phyloP scores from a whole-genome alignment of 1,284 basidiomycete species.

The Singerocomus rubriflavus region DNA sequence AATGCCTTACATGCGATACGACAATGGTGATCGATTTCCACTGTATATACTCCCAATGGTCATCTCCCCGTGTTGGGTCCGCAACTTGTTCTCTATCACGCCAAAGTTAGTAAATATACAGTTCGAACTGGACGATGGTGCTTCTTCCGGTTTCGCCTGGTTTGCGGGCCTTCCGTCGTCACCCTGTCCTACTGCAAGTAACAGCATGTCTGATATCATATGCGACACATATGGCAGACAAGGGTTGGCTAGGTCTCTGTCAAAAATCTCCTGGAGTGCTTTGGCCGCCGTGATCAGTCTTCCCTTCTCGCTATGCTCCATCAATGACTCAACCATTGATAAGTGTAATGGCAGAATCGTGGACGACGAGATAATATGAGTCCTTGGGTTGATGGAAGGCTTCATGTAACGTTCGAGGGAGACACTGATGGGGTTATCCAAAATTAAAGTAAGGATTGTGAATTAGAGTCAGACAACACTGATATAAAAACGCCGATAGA shows the following conservation, averaged over 20 bases:
- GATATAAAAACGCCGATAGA: background rate
- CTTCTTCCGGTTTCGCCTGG: background rate
- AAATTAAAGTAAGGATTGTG: background rate
- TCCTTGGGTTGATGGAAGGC: conserved; percentile 17
- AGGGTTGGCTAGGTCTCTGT: conserved; percentile 15
- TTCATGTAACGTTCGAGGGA: conserved; percentile 23
- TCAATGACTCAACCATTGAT: conserved; percentile 15
- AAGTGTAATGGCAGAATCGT: conserved; percentile 15
- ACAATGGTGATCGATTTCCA: conserved; percentile 3
- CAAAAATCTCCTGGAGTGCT: conserved; percentile 15
- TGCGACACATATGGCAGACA: conserved; percentile 15
- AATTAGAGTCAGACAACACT: background rate
- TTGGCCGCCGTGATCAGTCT: conserved; percentile 14
- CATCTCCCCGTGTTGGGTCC: conserved; percentile 4
- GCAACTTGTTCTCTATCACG: conserved; percentile 13
- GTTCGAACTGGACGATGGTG: background rate
- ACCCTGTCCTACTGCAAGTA: no score
- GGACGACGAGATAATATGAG: conserved; percentile 17
- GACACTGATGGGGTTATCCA: conserved; percentile 6
- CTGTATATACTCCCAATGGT: conserved; percentile 4
- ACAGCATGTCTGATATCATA: background rate
- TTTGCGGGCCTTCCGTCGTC: background rate
- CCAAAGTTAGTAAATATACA: conserved; percentile 19
- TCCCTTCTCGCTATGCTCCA: conserved; percentile 11
- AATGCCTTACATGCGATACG: conserved; percentile 10